Percentiles rank a stretch among this genome's conserved stretches.
phyloP scores from a whole-genome alignment of 2,329 filamentous ascomycete species.

The Falciphora oryzae region DNA sequence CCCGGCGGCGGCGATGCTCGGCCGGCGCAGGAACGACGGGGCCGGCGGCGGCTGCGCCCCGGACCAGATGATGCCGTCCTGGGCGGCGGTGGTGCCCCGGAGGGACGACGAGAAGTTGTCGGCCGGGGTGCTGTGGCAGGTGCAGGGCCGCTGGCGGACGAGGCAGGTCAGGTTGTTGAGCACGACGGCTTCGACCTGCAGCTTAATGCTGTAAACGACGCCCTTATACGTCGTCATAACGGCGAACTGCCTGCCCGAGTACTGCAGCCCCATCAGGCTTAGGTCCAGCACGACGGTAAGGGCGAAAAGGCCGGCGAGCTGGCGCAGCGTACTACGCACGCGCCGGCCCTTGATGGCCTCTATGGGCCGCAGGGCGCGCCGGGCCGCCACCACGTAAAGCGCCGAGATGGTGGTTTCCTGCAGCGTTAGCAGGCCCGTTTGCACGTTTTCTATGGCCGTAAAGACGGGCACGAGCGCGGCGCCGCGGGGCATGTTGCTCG shows the following conservation, averaged over 20 bases:
- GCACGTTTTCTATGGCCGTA: conserved; percentile 30
- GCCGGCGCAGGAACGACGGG: not conserved
- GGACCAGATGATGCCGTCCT: too few relatives aligned
- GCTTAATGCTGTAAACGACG: conserved; percentile 12
- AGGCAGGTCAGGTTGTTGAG: conserved; percentile 11
- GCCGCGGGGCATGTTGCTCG: conserved; percentile 21
- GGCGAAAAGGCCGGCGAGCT: conserved; percentile 16
- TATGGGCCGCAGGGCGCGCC: conserved; percentile 27
- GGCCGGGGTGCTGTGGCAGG: not conserved
- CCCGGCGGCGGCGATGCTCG: not conserved
- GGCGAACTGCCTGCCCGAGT: conserved; percentile 6
- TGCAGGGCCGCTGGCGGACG: conserved; percentile 3
- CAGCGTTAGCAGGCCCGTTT: not conserved
- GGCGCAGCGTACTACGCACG: not conserved
- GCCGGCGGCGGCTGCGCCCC: not conserved
- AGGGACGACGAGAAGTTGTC: not conserved
- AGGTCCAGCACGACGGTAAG: conserved; percentile 26
- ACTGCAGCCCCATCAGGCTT: conserved; percentile 10
- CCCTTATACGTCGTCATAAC: conserved; percentile 11
- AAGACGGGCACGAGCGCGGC: conserved; percentile 34
- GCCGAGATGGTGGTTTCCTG: conserved; percentile 29
- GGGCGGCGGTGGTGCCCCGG: too few relatives aligned
- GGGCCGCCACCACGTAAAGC: conserved; percentile 42
- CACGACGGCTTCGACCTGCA: conserved; percentile 11
- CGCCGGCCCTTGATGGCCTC: not conserved